Evolutionary conservation across 2,329 filamentous ascomycete species (phyloP), one percentile per base, ranked within the genome.

Genomic region (Dichotomopilus funicola): DNA sequence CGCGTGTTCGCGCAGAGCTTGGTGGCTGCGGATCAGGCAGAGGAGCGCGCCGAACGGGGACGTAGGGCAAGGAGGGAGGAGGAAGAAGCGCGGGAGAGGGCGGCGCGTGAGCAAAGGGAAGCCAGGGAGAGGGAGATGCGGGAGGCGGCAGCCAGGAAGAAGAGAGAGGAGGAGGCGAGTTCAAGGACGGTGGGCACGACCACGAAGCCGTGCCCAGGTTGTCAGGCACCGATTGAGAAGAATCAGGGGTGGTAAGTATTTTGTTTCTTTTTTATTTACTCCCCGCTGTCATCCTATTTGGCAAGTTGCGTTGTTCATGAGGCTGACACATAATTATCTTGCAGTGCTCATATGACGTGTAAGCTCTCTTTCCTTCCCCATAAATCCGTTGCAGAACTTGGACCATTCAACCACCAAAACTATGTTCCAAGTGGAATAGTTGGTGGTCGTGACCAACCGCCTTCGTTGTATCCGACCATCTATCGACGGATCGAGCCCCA

Each of bases 341-440:
- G 34, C 31, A 74, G 73, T 58, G 65, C 70, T 10, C 71, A 74
- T 46, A 74, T 75, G 69, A 72, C 65, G 51, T 75, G 73, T 75
- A 71, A 69, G 72, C 66, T 55, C 36, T 40, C 46, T 45, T 8
- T 49, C 37, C 57, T 43, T 31, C 40, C 53, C 37, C 13, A 12
- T 45, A 11, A 34, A 8, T 19, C 40, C 19, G 2, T 27, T 27
- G 19, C 19, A 27, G 19, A 27, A 2, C 19, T 27, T 2, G 19
- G 19, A 27, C 19, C 19, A 27, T 27, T 27, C 19, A 27, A 27
- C 19, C 19, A 27, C 19, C 19, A 3, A 27, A 27, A 27, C 36
- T 52, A 31, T 11, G 27, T 41, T 40, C 38, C 40, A 43, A 45
- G 51, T 36, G 36, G 48, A 41, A 27, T 27, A 27, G 19, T 27